Percentiles rank a stretch among this genome's conserved stretches.
phyloP scores from a whole-genome alignment of 2,329 filamentous ascomycete species.

The Claviceps arundinis region DNA sequence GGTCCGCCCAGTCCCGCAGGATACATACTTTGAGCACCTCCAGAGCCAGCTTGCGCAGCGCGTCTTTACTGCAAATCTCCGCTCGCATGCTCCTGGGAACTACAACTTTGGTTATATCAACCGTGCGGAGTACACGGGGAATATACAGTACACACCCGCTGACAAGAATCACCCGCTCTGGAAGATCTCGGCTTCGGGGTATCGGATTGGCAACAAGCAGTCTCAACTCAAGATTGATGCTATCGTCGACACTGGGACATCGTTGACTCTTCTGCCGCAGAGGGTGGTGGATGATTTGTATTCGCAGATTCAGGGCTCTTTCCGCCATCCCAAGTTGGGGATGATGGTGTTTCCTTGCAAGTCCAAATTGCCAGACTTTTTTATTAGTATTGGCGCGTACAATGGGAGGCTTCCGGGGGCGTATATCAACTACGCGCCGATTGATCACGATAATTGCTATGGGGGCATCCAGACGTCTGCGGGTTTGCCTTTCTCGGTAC shows the following conservation, averaged over 20 bases:
- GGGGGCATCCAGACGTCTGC: constrained; percentile 25
- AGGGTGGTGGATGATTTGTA: constrained; percentile 47
- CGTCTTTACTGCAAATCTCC: constrained; percentile 25
- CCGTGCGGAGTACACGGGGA: constrained; percentile 39
- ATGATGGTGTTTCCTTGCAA: constrained; percentile 47
- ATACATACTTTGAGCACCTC: constrained; percentile 25
- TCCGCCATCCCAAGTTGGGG: constrained; percentile 29
- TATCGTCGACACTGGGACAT: constrained; percentile 61
- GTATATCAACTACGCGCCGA: constrained; percentile 24
- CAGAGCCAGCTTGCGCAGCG: constrained; percentile 14
- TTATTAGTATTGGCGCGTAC: constrained; percentile 21
- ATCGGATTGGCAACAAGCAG: constrained; percentile 31
- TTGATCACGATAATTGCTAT: constrained; percentile 18
- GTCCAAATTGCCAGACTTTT: constrained; percentile 31
- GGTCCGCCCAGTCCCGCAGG: constrained; percentile 17
- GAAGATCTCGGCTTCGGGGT: constrained; percentile 44
- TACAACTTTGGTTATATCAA: constrained; percentile 39
- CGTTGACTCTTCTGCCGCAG: constrained; percentile 46
- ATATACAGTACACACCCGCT: constrained; percentile 41
- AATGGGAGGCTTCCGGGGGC: constrained; percentile 21
- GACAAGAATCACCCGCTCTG: constrained; percentile 44
- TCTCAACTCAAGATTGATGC: constrained; percentile 19
- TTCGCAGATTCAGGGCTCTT: constrained; percentile 36
- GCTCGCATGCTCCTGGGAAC: constrained; percentile 18
- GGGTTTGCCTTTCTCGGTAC: constrained; percentile 23